Percentiles rank a stretch among this genome's conserved stretches.
Conservation (phyloP, 306 rosid genomes). For the Luffa acutangula region DNA sequence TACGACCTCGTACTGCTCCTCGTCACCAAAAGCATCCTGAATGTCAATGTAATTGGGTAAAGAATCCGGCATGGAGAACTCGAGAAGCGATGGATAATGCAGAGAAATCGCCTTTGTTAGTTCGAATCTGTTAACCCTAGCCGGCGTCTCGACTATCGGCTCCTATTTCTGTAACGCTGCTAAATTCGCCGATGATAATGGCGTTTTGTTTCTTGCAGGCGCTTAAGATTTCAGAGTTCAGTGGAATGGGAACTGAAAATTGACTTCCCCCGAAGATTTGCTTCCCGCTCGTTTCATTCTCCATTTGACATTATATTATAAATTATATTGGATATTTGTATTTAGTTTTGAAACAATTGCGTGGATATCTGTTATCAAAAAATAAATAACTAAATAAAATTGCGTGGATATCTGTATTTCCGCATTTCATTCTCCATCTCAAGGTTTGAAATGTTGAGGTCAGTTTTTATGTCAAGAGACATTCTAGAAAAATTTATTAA, state of each 20-base stretch:
- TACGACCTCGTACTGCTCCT: background rate
- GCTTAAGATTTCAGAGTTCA: background rate
- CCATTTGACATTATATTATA: background rate
- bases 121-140: background rate
- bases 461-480: too few species aligned
- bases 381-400: too few species aligned
- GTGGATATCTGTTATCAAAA: too few species aligned
- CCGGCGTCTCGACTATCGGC: background rate
- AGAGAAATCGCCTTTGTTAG: background rate
- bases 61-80: background rate
- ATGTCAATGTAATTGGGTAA: background rate
- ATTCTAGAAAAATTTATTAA: too few species aligned
- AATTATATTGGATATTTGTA: too few species aligned
- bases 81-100: background rate
- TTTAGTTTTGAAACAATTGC: too few species aligned
- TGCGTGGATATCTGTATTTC: too few species aligned
- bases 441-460: too few species aligned
- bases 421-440: too few species aligned
- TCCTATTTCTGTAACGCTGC: background rate
- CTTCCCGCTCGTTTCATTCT: background rate
- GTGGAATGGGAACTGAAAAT: background rate
- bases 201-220: background rate
- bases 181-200: background rate
- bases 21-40: background rate
- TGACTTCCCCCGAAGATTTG: background rate